Conservation (phyloP, 352 stramenopile genomes). For the Phytophthora nicotianae region DNA sequence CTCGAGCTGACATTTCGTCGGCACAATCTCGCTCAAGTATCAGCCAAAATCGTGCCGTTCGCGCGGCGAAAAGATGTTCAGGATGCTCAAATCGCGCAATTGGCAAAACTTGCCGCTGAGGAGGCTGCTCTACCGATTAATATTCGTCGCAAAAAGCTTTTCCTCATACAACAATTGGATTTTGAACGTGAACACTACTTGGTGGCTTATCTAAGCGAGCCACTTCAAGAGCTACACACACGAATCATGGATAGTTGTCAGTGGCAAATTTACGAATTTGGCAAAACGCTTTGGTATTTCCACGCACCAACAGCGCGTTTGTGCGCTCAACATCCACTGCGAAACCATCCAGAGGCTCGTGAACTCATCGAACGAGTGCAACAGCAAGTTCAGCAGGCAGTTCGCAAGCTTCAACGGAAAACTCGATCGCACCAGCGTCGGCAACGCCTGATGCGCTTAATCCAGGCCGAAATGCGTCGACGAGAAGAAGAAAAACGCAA, state of each 20-base stretch:
- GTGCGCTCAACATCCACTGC: constrained; percentile 65
- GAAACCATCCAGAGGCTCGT: constrained; percentile 45
- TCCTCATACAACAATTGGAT: constrained; percentile 65
- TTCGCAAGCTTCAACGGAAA: constrained; percentile 42
- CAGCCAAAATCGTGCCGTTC: constrained; percentile 66
- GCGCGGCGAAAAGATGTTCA: constrained; percentile 60
- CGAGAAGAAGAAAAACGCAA: constrained; percentile 20
- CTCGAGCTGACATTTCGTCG: constrained; percentile 59
- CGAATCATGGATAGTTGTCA: constrained; percentile 53
- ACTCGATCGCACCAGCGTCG: constrained; percentile 19
- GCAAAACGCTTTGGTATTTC: constrained; percentile 67
- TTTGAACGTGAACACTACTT: constrained; percentile 62
- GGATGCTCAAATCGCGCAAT: constrained; percentile 49
- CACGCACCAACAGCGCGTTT: constrained; percentile 40
- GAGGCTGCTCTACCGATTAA: constrained; percentile 34
- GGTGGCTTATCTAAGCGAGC: constrained; percentile 41
- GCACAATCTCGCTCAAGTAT: constrained; percentile 55
- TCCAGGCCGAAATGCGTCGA: constrained; percentile 10
- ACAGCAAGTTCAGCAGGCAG: constrained; percentile 45
- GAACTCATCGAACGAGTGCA: constrained; percentile 51
- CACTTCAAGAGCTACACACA: constrained; percentile 51
- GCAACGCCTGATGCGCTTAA: constrained; percentile 20
- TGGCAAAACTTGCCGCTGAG: constrained; percentile 42
- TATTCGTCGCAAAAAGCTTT: constrained; percentile 62
- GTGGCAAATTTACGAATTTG: constrained; percentile 73